Evolutionary conservation across 2,329 filamentous ascomycete genomes (phyloP).

Genomic region (Pseudonectria foliicola): DNA sequence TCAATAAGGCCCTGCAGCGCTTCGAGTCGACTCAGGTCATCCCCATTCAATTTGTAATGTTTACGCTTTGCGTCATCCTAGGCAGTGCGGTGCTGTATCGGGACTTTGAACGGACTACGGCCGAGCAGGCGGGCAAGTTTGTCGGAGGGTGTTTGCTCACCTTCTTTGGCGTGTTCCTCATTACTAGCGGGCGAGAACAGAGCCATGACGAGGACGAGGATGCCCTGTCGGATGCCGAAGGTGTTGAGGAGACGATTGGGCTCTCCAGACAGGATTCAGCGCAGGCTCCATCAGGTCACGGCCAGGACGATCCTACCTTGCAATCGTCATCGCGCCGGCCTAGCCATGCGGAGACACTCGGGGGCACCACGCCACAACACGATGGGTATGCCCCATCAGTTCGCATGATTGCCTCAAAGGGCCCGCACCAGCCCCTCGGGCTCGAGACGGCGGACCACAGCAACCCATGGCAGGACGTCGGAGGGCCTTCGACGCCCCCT

Average conservation of each 20-base stretch:
- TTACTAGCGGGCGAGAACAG: conserved; percentile 72
- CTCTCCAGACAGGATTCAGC: conserved; percentile 43
- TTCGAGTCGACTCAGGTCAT: conserved; percentile 98
- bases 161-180: conserved; percentile 94
- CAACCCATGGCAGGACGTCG: conserved; percentile 37
- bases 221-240: conserved; percentile 46
- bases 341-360: conserved; percentile 35
- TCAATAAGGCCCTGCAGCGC: conserved; percentile 79
- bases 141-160: conserved; percentile 85
- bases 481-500: conserved; percentile 23
- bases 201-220: conserved; percentile 53
- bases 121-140: conserved; percentile 72
- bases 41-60: conserved; percentile 93
- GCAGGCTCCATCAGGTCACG: conserved; percentile 8
- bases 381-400: conserved; percentile 30
- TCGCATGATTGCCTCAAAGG: conserved; percentile 25
- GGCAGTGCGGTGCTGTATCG: conserved; percentile 90
- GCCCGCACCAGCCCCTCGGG: conserved; percentile 26
- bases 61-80: conserved; percentile 90
- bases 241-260: conserved; percentile 57
- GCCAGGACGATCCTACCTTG: conserved; percentile 15
- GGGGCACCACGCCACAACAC: conserved; percentile 28
- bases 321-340: conserved; percentile 38
- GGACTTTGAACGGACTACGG: conserved; percentile 80
- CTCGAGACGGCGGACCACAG: conserved; percentile 34